phyloP scores from a whole-genome alignment of 1,284 basidiomycete genomes.

The Hortiboletus rubellus region DNA sequence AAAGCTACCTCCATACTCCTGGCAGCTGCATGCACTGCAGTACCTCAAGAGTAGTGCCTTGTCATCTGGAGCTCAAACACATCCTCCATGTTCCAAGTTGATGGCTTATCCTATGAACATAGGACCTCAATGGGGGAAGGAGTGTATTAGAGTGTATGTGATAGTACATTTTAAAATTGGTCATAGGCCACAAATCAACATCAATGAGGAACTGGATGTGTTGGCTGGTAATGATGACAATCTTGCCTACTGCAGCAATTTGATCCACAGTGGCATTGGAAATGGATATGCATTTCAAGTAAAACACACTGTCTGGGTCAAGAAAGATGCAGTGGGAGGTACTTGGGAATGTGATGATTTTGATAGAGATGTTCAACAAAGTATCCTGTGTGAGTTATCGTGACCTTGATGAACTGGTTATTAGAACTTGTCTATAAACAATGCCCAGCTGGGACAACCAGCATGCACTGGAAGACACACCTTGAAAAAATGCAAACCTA shows the following conservation, averaged over 20 bases:
- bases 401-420: neutral
- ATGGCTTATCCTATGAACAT: neutral
- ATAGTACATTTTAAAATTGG: conserved; percentile 2
- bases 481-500: neutral
- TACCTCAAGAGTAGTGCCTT: too few species aligned
- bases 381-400: neutral
- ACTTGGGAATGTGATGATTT: neutral
- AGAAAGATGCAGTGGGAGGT: neutral
- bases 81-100: too few species aligned
- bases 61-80: neutral
- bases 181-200: neutral
- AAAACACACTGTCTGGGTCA: neutral
- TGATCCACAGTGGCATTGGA: neutral
- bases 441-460: neutral
- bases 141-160: neutral
- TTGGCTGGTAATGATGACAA: neutral
- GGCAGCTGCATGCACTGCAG: too few species aligned
- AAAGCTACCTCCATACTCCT: too few species aligned
- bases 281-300: neutral
- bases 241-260: neutral
- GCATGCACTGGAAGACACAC: neutral
- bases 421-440: neutral
- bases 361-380: neutral
- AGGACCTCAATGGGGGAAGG: neutral
- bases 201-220: neutral